A percentile compares a stretch with the other conserved stretches of the same genome.
These are phyloP conservation scores for Triangularia setosa DNA, from an alignment of 2,329 filamentous ascomycete genomes.

Conservation along the genomic window DNA sequence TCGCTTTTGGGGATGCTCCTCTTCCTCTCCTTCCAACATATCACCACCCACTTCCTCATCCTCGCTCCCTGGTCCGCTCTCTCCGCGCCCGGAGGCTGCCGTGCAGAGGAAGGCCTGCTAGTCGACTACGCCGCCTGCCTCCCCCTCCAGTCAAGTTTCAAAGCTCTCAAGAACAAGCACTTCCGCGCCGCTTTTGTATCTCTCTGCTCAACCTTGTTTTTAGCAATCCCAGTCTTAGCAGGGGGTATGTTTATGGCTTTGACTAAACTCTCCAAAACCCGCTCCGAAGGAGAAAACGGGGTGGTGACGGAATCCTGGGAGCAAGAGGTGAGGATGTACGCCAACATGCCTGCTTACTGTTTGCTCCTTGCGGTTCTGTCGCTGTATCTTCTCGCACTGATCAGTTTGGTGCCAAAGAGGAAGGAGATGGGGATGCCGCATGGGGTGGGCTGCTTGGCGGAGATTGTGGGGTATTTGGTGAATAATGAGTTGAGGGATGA, in stretches of 20 bases:
- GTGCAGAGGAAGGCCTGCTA: slow-evolving; percentile 61
- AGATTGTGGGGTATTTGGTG: slow-evolving; percentile 73
- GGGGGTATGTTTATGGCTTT: slow-evolving; percentile 73
- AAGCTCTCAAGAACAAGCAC: slow-evolving; percentile 58
- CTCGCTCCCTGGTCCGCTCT: slow-evolving; percentile 69
- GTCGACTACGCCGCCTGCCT: slow-evolving; percentile 66
- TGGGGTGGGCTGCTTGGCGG: slow-evolving; percentile 66
- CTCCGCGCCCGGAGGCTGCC: slow-evolving; percentile 50
- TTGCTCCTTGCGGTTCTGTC: slow-evolving; percentile 68
- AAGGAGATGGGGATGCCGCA: slow-evolving; percentile 67
- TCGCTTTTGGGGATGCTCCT: slow-evolving; percentile 63
- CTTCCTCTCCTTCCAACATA: slow-evolving; percentile 62
- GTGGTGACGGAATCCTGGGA: background rate
- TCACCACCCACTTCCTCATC: slow-evolving; percentile 63
- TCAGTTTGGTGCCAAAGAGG: slow-evolving; percentile 58
- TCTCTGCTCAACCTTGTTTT: slow-evolving; percentile 54
- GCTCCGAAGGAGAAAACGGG: background rate
- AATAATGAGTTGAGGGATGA: slow-evolving; percentile 69
- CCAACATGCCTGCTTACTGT: slow-evolving; percentile 70
- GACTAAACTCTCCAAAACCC: slow-evolving; percentile 42
- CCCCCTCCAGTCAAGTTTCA: slow-evolving; percentile 56
- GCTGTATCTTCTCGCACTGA: slow-evolving; percentile 63
- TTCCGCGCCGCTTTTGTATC: slow-evolving; percentile 62
- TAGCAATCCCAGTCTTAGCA: slow-evolving; percentile 62
- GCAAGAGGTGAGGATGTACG: slow-evolving; percentile 60